Conservation (phyloP, 371 early-diverging fungal genomes). For the Syncephalis plumigaleata region DNA sequence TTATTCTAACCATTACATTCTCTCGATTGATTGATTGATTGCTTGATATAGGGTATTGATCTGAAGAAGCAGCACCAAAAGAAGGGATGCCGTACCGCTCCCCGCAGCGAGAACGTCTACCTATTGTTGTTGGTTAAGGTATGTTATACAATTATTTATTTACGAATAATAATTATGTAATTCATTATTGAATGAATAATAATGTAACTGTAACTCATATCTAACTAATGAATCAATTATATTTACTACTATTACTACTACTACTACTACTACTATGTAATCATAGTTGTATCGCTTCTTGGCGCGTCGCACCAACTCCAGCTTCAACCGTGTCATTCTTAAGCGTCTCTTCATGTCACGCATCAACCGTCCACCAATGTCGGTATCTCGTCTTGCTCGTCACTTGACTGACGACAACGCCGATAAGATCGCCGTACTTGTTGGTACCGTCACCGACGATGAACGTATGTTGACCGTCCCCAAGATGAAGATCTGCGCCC, state of each 20-base stretch:
- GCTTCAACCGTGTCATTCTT: conserved; percentile 96
- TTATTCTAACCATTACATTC: too few species aligned
- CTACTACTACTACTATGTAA: too few species aligned
- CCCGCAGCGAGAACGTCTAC: conserved; percentile 87
- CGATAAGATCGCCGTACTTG: conserved; percentile 79
- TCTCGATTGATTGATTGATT: not conserved
- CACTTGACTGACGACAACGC: conserved; percentile 41
- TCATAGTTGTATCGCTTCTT: conserved; percentile 90
- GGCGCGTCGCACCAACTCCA: conserved; percentile 93
- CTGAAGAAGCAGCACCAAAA: conserved; percentile 89
- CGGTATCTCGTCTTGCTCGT: conserved; percentile 72
- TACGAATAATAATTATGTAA: conserved; percentile 1
- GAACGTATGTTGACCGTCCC: conserved; percentile 83
- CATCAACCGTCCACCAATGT: conserved; percentile 89
- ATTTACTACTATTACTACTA: too few species aligned
- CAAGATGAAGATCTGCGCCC: conserved; percentile 90
- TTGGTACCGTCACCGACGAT: conserved; percentile 96
- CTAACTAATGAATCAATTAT: too few species aligned
- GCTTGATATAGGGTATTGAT: conserved; percentile 73
- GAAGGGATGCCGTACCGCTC: conserved; percentile 73
- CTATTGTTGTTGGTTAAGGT: conserved; percentile 90
- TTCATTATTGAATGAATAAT: conserved; percentile 6
- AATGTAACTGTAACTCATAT: too few species aligned
- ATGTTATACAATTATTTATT: conserved; percentile 5
- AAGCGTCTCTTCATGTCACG: conserved; percentile 97